Percentiles rank a stretch among this genome's conserved stretches.
Evolutionary conservation across 805 yeast genomes (phyloP).

Genomic region (Hanseniaspora vineae): DNA sequence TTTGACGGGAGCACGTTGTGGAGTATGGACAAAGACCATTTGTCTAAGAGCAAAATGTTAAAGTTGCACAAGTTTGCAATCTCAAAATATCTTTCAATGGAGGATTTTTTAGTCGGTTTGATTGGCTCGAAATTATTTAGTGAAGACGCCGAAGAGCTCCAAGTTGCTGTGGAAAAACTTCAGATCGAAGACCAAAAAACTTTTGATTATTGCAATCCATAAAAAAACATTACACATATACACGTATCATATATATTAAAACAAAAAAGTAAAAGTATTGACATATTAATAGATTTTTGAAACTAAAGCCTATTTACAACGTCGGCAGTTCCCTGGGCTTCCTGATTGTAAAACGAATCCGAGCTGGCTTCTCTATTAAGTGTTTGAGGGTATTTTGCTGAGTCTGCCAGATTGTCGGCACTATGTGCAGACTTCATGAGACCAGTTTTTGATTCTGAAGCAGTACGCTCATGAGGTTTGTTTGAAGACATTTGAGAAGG

Average conservation of each 20-base stretch:
- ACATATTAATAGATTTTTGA: background rate
- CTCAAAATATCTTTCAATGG: background rate
- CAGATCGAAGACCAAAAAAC: background rate
- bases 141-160: background rate
- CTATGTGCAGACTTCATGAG: conserved; percentile 13
- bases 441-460: conserved; percentile 19
- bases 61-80: background rate
- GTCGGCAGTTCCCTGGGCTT: background rate
- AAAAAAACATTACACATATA: too few relatives aligned
- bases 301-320: background rate
- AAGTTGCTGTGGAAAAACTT: background rate
- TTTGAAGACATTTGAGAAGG: conserved; percentile 12
- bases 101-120: background rate
- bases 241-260: too few relatives aligned
- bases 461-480: conserved; percentile 13
- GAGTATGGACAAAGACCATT: background rate
- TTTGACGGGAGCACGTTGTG: background rate
- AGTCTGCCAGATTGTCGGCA: conserved; percentile 8
- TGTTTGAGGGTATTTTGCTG: background rate
- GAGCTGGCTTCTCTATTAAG: background rate
- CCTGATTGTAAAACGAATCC: background rate
- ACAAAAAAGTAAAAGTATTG: too few relatives aligned
- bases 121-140: background rate
- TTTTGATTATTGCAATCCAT: too few relatives aligned
- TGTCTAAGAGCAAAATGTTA: background rate